Evolutionary conservation across 2,329 filamentous ascomycete genomes (phyloP).

Genomic region (Cladobotryum mycophilum): DNA sequence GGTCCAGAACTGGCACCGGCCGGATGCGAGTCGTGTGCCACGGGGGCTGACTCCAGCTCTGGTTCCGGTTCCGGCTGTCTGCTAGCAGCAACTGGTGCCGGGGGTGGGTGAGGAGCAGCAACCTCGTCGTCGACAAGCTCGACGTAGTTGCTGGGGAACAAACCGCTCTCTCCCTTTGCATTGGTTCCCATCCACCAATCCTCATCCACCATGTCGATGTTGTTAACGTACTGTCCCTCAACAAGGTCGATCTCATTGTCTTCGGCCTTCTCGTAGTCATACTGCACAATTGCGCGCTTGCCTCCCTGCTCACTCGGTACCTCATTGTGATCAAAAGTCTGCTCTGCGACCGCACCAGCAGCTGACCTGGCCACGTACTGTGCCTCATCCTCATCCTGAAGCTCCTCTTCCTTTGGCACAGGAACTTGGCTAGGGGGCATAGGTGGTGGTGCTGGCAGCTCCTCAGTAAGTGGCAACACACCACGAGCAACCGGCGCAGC

Average conservation of each 20-base stretch:
- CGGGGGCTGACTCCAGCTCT: slow-evolving; percentile 25
- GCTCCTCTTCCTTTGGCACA: slow-evolving; percentile 57
- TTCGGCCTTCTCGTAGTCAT: slow-evolving; percentile 96
- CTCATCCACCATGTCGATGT: slow-evolving; percentile 96
- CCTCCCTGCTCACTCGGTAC: slow-evolving; percentile 43
- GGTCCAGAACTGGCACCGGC: slow-evolving; percentile 42
- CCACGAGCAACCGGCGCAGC: slow-evolving; percentile 76
- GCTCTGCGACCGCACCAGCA: slow-evolving; percentile 48
- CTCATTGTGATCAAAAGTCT: slow-evolving; percentile 26
- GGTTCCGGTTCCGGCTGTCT: slow-evolving; percentile 24
- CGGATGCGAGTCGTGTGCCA: slow-evolving; percentile 27
- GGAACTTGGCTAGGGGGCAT: slow-evolving; percentile 61
- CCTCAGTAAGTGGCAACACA: slow-evolving; percentile 40
- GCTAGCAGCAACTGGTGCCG: slow-evolving; percentile 25
- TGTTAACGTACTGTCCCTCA: slow-evolving; percentile 80
- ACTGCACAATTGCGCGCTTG: slow-evolving; percentile 73
- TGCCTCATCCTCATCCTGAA: slow-evolving; percentile 57
- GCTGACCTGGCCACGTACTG: slow-evolving; percentile 55
- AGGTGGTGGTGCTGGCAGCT: slow-evolving; percentile 47
- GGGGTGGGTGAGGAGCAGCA: slow-evolving; percentile 24
- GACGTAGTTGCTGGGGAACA: slow-evolving; percentile 98
- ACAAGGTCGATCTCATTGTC: slow-evolving; percentile 91
- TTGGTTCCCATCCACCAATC: slow-evolving; percentile 99
- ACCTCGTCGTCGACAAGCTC: slow-evolving; percentile 66
- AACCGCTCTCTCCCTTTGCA: slow-evolving; percentile 70